Evolutionary conservation across 352 stramenopile species (phyloP), one percentile per base, ranked within the genome.

Genomic region (Peronospora belbahrii): DNA sequence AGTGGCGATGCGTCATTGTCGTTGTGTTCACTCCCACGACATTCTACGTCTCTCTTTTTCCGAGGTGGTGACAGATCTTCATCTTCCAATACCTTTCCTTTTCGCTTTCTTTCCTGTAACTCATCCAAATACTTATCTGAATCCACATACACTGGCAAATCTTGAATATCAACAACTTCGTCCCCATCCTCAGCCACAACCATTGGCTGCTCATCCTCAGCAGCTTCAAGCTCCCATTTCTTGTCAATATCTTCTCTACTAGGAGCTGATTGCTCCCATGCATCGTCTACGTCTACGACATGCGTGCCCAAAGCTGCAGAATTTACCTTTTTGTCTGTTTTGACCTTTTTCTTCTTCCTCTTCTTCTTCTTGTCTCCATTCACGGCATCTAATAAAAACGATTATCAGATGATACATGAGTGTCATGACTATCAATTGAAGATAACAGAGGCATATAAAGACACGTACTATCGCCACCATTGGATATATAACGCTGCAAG

Each of bases 61-160:
- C 74, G 54, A 14, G 71, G 72, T 4, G 74, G 71, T 18, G 73
- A 85, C 10, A 76, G 40, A 50, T 85, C 69, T 6, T 25, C 49
- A 9, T 69, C 54, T 4, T 59, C n/a, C 4, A 37, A 11, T 0
- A 47, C 23, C 8, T 65, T 54, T 17, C 54, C 48, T 24, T 33
- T 14, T 38, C 37, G 57, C 6, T 70, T 56, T 20, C 60, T 62
- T 3, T 54, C 55, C 3, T 65, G 46, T 13, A 84, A 59, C 20
- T 85, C 65, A 14, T 72, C 64, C 28, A 85, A 34, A 37, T 75
- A 87, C 30, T 77, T 70, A 15, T 87, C 62, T 0, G 79, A 75
- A 42, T 88, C 81, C 27, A 83, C 74, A 50, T 86, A 84, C 4
- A 87, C 64, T 2, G 77, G 79, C 31, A 85, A 52, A 61, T 85